Conservation (phyloP, 1,139 yeast genomes). For the Saccharomyces hybrid region DNA sequence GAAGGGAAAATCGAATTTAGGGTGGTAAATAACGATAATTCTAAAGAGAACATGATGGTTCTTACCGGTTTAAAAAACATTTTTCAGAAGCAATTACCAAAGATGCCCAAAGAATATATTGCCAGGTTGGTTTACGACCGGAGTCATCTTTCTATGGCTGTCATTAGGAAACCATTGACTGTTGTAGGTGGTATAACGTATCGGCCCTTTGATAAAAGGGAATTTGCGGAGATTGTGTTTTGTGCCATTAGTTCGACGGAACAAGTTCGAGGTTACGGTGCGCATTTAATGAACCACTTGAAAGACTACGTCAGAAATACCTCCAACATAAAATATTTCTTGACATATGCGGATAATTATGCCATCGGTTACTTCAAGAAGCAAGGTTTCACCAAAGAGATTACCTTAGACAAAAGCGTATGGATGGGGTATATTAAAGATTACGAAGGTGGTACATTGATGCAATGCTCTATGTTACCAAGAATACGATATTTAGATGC, state of each 20-base stretch:
- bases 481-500: constrained; percentile 81
- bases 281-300: constrained; percentile 94
- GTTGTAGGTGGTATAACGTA: constrained; percentile 98
- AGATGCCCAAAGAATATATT: constrained; percentile 97
- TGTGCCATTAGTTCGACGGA: constrained; percentile 97
- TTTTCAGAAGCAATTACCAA: constrained; percentile 94
- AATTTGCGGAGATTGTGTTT: constrained; percentile 95
- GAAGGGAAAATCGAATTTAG: constrained; percentile 90
- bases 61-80: constrained; percentile 92
- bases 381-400: constrained; percentile 96
- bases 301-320: constrained; percentile 93
- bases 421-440: constrained; percentile 99
- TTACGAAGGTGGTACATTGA: constrained; percentile 96
- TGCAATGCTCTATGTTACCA: constrained; percentile 96
- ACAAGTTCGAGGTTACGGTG: constrained; percentile 97
- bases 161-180: constrained; percentile 82
- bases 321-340: constrained; percentile 77
- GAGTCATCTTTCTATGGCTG: constrained; percentile 92
- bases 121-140: constrained; percentile 91
- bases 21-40: constrained; percentile 91
- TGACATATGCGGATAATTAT: constrained; percentile 96
- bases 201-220: constrained; percentile 82
- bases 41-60: constrained; percentile 80
- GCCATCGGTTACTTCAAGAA: constrained; percentile 98
- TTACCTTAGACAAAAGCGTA: constrained; percentile 69